A percentile compares a stretch with the other conserved stretches of the same genome.
phyloP scores from a whole-genome alignment of 306 rosid genomes.

The Gastrolobium villosum region DNA sequence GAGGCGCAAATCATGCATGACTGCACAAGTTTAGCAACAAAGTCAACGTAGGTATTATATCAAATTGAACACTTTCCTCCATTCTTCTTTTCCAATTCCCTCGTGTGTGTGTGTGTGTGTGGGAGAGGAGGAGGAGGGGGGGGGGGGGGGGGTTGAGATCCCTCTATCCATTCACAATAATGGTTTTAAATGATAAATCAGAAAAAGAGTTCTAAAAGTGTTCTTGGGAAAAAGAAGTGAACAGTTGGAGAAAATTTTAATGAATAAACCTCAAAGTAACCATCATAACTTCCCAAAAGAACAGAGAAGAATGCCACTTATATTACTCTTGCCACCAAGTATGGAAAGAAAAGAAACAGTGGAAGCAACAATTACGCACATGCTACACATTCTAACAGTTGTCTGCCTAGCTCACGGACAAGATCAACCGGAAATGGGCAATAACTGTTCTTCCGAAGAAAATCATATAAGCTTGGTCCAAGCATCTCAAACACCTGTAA shows the following conservation, averaged over 20 bases:
- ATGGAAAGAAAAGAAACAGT: slow-evolving; percentile 42
- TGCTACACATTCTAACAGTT: slow-evolving; percentile 99
- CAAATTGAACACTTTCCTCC: background rate
- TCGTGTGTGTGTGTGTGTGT: no score
- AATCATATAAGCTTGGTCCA: slow-evolving; percentile 99
- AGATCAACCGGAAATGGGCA: slow-evolving; percentile 99
- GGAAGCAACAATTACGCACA: slow-evolving; percentile 88
- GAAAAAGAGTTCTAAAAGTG: background rate
- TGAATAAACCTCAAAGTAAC: background rate
- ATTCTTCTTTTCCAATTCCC: background rate
- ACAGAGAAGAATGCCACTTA: slow-evolving; percentile 13
- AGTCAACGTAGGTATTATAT: background rate
- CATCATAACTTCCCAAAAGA: background rate
- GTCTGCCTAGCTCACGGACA: slow-evolving; percentile 99
- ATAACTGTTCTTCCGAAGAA: slow-evolving; percentile 99
- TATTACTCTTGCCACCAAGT: slow-evolving; percentile 25
- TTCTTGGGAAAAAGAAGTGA: background rate
- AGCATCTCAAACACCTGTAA: slow-evolving; percentile 99
- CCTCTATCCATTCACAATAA: slow-evolving; percentile 1
- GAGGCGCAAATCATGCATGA: slow-evolving; percentile 89
- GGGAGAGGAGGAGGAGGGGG: no score
- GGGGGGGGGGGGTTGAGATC: background rate
- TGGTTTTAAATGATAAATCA: slow-evolving; percentile 5
- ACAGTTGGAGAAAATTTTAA: background rate
- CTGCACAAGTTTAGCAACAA: slow-evolving; percentile 61